Percentiles rank a stretch among this genome's conserved stretches.
phyloP scores from a whole-genome alignment of 768 basidiomycete species.

The Amanita brunnescens region DNA sequence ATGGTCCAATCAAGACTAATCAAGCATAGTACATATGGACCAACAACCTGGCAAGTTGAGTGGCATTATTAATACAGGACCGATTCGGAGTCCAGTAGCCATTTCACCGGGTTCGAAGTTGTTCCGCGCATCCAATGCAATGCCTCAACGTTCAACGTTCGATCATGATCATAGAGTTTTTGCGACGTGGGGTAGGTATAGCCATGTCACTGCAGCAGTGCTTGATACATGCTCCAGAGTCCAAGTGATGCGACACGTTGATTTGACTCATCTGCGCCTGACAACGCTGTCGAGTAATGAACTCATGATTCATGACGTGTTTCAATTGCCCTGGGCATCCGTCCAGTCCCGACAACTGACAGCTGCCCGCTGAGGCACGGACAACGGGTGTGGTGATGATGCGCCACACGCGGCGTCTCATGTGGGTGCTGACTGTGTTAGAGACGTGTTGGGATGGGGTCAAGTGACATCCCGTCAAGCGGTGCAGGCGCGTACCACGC shows the following conservation, averaged over 20 bases:
- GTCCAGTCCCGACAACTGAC: not conserved
- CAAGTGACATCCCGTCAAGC: not conserved
- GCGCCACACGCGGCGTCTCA: not conserved
- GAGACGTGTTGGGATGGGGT: not conserved
- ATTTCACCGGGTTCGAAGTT: not conserved
- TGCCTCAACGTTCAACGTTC: not conserved
- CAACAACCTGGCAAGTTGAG: not conserved
- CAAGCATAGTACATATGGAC: slow-evolving; percentile 1
- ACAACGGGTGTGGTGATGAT: not conserved
- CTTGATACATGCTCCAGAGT: not conserved
- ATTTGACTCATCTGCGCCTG: not conserved
- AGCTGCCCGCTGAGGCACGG: not conserved
- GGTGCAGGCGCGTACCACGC: not conserved
- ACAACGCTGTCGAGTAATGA: not conserved
- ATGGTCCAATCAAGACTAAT: not conserved
- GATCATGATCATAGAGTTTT: too few relatives aligned
- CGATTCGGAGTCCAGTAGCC: not conserved
- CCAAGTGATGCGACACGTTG: not conserved
- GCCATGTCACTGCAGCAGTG: not conserved
- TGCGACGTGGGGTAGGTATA: not conserved
- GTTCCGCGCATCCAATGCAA: not conserved
- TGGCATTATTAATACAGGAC: not conserved
- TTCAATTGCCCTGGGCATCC: not conserved
- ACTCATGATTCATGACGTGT: not conserved
- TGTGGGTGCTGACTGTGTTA: not conserved